phyloP scores from a whole-genome alignment of 495 filamentous ascomycete genomes.

The Aspergillus hancockii region DNA sequence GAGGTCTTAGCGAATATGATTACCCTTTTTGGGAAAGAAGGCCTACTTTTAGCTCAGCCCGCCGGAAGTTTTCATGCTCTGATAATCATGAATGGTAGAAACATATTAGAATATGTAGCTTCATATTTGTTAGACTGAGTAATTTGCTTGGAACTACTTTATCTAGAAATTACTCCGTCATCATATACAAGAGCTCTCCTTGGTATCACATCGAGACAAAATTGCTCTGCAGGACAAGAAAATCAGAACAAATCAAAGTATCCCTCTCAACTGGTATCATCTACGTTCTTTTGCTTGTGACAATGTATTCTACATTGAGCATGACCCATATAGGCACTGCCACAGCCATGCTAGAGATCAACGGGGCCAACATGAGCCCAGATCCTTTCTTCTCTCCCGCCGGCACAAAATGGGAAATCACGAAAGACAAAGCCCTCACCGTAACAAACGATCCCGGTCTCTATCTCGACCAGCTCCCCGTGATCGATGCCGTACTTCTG shows the following conservation, averaged over 20 bases:
- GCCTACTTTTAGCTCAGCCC: too few relatives aligned
- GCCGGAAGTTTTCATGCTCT: too few relatives aligned
- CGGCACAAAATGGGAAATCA: constrained; percentile 36
- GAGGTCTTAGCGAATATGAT: too few relatives aligned
- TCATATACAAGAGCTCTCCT: too few relatives aligned
- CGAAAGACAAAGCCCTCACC: background rate
- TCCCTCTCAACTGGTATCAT: background rate
- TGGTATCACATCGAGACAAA: too few relatives aligned
- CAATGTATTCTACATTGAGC: background rate
- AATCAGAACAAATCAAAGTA: too few relatives aligned
- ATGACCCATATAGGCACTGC: constrained; percentile 52
- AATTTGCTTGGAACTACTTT: too few relatives aligned
- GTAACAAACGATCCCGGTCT: constrained; percentile 31
- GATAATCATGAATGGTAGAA: too few relatives aligned
- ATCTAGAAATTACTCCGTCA: too few relatives aligned
- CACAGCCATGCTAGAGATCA: constrained; percentile 51
- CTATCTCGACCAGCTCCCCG: constrained; percentile 38
- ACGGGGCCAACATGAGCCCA: constrained; percentile 48
- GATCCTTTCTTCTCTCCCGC: constrained; percentile 55
- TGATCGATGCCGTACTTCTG: constrained; percentile 52
- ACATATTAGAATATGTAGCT: too few relatives aligned
- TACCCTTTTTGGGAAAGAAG: too few relatives aligned
- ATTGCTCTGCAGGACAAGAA: background rate
- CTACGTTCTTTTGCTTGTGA: background rate
- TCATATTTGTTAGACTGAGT: too few relatives aligned